phyloP scores from a whole-genome alignment of 106 monocot species.

The Amphibolis antarctica region DNA sequence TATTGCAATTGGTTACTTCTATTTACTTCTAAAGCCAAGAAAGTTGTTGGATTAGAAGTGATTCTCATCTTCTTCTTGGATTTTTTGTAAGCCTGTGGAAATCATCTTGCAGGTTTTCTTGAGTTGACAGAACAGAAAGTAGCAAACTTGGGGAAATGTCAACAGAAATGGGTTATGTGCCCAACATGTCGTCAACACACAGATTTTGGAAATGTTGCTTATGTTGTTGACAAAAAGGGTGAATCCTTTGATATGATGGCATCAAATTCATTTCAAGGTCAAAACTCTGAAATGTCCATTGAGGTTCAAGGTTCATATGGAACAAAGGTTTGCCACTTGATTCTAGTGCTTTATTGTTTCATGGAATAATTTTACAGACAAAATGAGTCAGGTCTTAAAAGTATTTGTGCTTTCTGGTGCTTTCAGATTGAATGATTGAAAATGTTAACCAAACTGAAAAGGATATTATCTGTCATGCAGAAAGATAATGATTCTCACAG shows the following conservation, averaged over 20 bases:
- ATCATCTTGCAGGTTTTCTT: constrained; percentile 55
- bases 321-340: constrained; percentile 54
- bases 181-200: constrained; percentile 90
- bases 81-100: neutral
- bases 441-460: no score
- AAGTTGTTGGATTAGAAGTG: neutral
- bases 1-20: neutral
- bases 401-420: no score
- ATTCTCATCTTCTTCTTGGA: neutral
- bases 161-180: constrained; percentile 80
- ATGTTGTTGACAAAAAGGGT: constrained; percentile 55
- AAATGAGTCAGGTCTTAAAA: no score
- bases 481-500: no score
- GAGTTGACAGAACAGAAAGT: constrained; percentile 49
- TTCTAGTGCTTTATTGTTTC: neutral
- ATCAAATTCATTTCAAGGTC: constrained; percentile 22
- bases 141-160: constrained; percentile 27
- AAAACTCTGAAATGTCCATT: constrained; percentile 43
- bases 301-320: constrained; percentile 76
- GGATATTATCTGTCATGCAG: no score
- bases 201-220: constrained; percentile 64
- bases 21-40: neutral
- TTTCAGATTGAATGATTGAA: no score
- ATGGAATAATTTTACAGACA: neutral
- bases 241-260: constrained; percentile 6